A percentile compares a stretch with the other conserved stretches of the same genome.
phyloP scores from a whole-genome alignment of 257 asterid genomes.

The Hygrophila difformis region DNA sequence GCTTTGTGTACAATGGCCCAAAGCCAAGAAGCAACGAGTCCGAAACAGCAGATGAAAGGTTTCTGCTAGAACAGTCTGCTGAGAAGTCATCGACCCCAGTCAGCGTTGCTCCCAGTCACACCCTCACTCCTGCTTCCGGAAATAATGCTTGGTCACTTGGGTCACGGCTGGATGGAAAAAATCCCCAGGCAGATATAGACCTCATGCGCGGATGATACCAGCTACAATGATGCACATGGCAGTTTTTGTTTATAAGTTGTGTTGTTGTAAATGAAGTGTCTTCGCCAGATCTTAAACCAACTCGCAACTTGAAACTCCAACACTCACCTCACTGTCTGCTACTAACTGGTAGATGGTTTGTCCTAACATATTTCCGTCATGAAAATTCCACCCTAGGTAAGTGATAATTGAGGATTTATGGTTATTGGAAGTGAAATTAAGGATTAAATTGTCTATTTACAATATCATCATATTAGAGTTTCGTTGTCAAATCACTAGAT shows the following conservation, averaged over 20 bases:
- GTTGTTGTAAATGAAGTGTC: slow-evolving; percentile 67
- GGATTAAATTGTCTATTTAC: too few relatives aligned
- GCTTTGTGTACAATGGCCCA: slow-evolving; percentile 63
- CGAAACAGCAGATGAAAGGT: slow-evolving; percentile 28
- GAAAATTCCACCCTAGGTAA: slow-evolving; percentile 22
- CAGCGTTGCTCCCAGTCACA: slow-evolving; percentile 29
- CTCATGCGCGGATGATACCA: slow-evolving; percentile 63
- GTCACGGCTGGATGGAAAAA: slow-evolving; percentile 36
- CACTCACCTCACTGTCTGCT: background rate
- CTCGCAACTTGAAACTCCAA: slow-evolving; percentile 18
- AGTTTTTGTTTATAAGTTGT: slow-evolving; percentile 44
- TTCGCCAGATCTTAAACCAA: too few relatives aligned
- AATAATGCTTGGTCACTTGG: slow-evolving; percentile 50
- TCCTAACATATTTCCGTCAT: slow-evolving; percentile 37
- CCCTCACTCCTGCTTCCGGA: slow-evolving; percentile 32
- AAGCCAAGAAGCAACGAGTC: slow-evolving; percentile 48
- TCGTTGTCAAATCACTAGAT: background rate
- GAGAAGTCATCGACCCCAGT: slow-evolving; percentile 35
- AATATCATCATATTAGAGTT: background rate
- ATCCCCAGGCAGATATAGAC: slow-evolving; percentile 64
- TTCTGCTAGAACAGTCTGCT: slow-evolving; percentile 23
- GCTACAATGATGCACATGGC: slow-evolving; percentile 32
- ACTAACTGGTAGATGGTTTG: slow-evolving; percentile 27
- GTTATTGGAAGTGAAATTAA: slow-evolving; percentile 10
- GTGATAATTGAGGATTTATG: slow-evolving; percentile 19